Evolutionary conservation across 2,329 filamentous ascomycete species (phyloP).

Genomic region (Microdochium nivale): DNA sequence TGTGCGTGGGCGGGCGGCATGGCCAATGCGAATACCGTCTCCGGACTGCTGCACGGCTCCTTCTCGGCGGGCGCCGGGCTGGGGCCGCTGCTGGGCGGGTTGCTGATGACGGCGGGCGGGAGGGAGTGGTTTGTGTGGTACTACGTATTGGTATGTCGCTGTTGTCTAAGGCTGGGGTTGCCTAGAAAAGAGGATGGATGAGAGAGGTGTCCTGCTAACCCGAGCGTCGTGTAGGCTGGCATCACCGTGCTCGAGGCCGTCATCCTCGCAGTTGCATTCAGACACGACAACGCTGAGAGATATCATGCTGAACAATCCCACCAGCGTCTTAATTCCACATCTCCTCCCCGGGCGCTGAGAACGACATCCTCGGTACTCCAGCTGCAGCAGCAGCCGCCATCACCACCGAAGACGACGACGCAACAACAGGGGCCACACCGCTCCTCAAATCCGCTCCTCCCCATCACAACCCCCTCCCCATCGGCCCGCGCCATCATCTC

Average conservation of each 20-base stretch:
- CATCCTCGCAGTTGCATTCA: background rate
- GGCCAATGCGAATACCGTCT: conserved; percentile 47
- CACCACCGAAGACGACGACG: conserved; percentile 28
- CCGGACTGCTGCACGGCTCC: conserved; percentile 53
- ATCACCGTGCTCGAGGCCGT: background rate
- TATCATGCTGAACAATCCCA: background rate
- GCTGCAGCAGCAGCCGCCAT: conserved; percentile 22
- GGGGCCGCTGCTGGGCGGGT: conserved; percentile 61
- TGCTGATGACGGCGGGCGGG: conserved; percentile 48
- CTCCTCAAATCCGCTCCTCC: background rate
- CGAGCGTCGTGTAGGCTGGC: background rate
- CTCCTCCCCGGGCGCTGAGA: conserved; percentile 50
- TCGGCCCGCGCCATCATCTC: conserved; percentile 25
- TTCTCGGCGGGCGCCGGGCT: conserved; percentile 67
- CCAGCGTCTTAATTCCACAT: conserved; percentile 29
- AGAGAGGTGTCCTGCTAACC: background rate
- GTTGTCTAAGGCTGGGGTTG: conserved; percentile 30
- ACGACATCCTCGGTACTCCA: conserved; percentile 37
- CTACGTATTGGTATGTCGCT: conserved; percentile 58
- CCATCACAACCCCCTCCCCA: conserved; percentile 16
- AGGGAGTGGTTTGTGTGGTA: conserved; percentile 67
- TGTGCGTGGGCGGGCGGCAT: conserved; percentile 41
- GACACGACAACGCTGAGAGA: background rate
- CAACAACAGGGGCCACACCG: background rate
- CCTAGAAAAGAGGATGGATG: no score